phyloP scores from a whole-genome alignment of 495 filamentous ascomycete genomes.

The Hyphodiscus hymeniophilus region DNA sequence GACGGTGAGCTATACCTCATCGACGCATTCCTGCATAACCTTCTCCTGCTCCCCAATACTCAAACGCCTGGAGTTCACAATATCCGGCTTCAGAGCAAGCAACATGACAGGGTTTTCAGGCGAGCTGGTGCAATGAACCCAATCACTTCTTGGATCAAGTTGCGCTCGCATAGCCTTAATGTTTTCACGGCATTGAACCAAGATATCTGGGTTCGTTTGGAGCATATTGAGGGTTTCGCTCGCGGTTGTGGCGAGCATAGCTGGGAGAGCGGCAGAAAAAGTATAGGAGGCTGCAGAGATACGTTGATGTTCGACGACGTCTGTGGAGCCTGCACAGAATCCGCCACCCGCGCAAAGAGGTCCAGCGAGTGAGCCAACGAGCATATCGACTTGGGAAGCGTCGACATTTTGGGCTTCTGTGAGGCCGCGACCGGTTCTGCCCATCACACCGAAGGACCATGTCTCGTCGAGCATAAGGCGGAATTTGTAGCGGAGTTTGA shows the following conservation, averaged over 20 bases:
- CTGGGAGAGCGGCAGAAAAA: constrained; percentile 88
- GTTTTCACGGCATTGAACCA: constrained; percentile 70
- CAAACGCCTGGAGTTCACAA: constrained; percentile 61
- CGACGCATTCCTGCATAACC: constrained; percentile 80
- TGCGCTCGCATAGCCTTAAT: constrained; percentile 75
- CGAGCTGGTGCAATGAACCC: constrained; percentile 73
- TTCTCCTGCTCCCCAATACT: constrained; percentile 70
- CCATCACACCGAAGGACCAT: constrained; percentile 91
- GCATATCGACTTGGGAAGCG: constrained; percentile 85
- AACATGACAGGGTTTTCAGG: constrained; percentile 82
- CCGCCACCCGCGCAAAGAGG: constrained; percentile 87
- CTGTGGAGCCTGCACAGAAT: constrained; percentile 84
- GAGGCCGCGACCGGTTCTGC: constrained; percentile 79
- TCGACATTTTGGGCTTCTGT: constrained; percentile 97
- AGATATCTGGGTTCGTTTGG: constrained; percentile 71
- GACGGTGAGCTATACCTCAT: constrained; percentile 59
- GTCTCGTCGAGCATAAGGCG: constrained; percentile 95
- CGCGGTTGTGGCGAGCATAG: constrained; percentile 88
- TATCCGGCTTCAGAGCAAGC: constrained; percentile 76
- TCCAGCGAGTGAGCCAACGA: constrained; percentile 85
- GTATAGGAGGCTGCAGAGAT: constrained; percentile 86
- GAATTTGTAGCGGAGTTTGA: constrained; percentile 94
- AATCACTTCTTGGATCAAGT: constrained; percentile 88
- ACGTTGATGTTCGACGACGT: constrained; percentile 92
- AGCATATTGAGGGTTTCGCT: constrained; percentile 79